These are phyloP conservation scores for Bolboschoenus planiculmis DNA, from an alignment of 176 grass and related monocot genomes.

Conservation along the genomic window DNA sequence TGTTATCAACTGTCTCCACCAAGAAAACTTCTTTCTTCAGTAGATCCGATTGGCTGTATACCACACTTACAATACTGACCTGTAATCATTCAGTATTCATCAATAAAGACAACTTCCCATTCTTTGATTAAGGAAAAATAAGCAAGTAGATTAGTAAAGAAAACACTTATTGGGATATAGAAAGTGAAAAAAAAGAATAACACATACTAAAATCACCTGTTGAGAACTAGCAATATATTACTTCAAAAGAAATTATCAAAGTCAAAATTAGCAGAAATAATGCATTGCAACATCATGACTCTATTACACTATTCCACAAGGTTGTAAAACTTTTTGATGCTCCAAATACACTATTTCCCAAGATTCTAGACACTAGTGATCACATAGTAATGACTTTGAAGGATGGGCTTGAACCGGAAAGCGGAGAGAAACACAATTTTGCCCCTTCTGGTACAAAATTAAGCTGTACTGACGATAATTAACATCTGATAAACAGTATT, in stretches of 20 bases:
- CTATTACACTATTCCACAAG: not conserved
- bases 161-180: not conserved
- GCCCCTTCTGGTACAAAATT: not conserved
- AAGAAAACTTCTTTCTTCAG: constrained; percentile 95
- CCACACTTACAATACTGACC: constrained; percentile 93
- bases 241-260: too few relatives aligned
- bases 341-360: not conserved
- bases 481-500: not conserved
- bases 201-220: not conserved
- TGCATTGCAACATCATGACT: not conserved
- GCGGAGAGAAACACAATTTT: not conserved
- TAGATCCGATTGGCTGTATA: constrained; percentile 89
- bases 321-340: not conserved
- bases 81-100: constrained; percentile 19
- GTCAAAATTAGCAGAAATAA: not conserved
- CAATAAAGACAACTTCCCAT: not conserved
- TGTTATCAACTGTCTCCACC: constrained; percentile 77
- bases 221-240: not conserved
- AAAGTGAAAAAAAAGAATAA: not conserved
- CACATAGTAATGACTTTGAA: not conserved
- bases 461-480: not conserved
- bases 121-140: not conserved
- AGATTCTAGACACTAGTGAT: not conserved
- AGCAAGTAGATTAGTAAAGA: not conserved
- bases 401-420: not conserved